These are phyloP conservation scores for Crithidia thermophila DNA, from an alignment of 208 protist species.

Conservation along the genomic window DNA sequence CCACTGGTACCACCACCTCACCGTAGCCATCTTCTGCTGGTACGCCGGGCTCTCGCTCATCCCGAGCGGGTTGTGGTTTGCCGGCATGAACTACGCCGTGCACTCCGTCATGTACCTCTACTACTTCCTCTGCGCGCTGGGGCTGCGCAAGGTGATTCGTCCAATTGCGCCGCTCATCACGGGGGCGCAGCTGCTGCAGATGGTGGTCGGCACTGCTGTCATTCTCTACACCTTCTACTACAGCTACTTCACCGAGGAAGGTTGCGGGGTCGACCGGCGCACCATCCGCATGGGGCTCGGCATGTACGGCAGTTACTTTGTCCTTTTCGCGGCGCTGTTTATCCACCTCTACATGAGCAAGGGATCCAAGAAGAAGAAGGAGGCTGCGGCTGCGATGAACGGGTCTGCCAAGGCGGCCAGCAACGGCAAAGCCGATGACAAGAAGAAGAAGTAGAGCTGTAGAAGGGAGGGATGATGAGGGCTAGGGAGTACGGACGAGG, in stretches of 20 bases:
- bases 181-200: slow-evolving; percentile 86
- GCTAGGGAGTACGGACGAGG: no score
- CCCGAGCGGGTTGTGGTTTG: slow-evolving; percentile 78
- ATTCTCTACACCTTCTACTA: slow-evolving; percentile 57
- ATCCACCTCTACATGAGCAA: slow-evolving; percentile 39
- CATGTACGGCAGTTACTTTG: slow-evolving; percentile 92
- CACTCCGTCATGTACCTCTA: slow-evolving; percentile 97
- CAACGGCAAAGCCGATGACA: slow-evolving; percentile 18
- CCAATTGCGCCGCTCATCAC: slow-evolving; percentile 90
- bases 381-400: neutral
- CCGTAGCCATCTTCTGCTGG: slow-evolving; percentile 93
- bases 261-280: slow-evolving; percentile 48
- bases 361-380: slow-evolving; percentile 13
- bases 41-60: slow-evolving; percentile 52
- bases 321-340: slow-evolving; percentile 88
- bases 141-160: slow-evolving; percentile 53
- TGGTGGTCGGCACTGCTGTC: slow-evolving; percentile 87
- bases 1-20: slow-evolving; percentile 95
- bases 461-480: no score
- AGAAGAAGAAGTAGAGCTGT: slow-evolving; percentile 19
- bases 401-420: neutral
- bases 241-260: slow-evolving; percentile 32
- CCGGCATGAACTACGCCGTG: slow-evolving; percentile 93
- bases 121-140: slow-evolving; percentile 84
- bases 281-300: slow-evolving; percentile 57